Percentiles rank a stretch among this genome's conserved stretches.
These are phyloP conservation scores for Microsporum canis DNA, from an alignment of 2,329 filamentous ascomycete species.

Conservation along the genomic window DNA sequence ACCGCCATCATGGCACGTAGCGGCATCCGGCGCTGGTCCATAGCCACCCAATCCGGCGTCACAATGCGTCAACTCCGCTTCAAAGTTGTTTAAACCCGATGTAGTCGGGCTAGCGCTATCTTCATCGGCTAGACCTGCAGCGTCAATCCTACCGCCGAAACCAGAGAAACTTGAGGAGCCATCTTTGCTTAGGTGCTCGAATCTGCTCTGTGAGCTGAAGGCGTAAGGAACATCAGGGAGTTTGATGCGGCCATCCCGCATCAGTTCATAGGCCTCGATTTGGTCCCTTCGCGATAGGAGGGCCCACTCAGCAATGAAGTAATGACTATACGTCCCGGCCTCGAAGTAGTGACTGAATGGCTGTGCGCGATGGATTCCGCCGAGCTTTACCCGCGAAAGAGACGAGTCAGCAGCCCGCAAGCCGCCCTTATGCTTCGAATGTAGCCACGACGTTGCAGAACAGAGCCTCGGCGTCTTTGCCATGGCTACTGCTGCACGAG, in stretches of 20 bases:
- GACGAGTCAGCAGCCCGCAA: conserved; percentile 8
- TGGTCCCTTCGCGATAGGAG: conserved; percentile 9
- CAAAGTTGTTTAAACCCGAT: too few species aligned
- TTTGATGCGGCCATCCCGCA: conserved; percentile 5
- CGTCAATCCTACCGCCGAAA: too few species aligned
- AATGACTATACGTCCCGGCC: conserved; percentile 17
- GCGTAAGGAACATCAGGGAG: not conserved
- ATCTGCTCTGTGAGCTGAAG: too few species aligned
- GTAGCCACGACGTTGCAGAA: conserved; percentile 27
- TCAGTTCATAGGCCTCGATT: conserved; percentile 13
- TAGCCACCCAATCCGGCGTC: too few species aligned
- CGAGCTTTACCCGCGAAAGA: conserved; percentile 28
- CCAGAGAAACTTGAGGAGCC: too few species aligned
- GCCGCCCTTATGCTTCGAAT: conserved; percentile 10
- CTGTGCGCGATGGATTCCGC: conserved; percentile 35
- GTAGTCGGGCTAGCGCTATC: too few species aligned
- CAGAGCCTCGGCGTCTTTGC: conserved; percentile 20
- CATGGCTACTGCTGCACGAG: conserved; percentile 29
- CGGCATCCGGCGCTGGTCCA: too few species aligned
- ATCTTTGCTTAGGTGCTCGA: too few species aligned
- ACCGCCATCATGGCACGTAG: too few species aligned
- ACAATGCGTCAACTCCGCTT: too few species aligned
- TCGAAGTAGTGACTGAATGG: conserved; percentile 31
- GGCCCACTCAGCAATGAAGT: conserved; percentile 17
- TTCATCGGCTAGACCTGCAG: too few species aligned